A percentile compares a stretch with the other conserved stretches of the same genome.
These are phyloP conservation scores for Mycena chlorophos DNA, from an alignment of 768 basidiomycete genomes.

Conservation along the genomic window DNA sequence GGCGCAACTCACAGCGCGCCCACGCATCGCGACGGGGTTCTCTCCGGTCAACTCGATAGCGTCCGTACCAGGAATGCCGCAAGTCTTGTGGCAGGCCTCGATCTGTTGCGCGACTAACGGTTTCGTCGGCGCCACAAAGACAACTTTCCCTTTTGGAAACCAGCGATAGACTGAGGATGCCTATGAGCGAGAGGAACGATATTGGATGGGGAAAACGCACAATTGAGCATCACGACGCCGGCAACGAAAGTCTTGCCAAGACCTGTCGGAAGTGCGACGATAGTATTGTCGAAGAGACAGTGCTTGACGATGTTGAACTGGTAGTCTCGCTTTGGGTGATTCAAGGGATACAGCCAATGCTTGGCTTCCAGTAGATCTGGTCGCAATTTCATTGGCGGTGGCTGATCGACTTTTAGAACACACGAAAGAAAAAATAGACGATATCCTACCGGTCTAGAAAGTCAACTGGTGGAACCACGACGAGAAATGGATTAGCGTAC, in stretches of 20 bases:
- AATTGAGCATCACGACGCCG: constrained; percentile 94
- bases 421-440: constrained; percentile 11
- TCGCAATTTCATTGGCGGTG: constrained; percentile 73
- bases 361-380: constrained; percentile 77
- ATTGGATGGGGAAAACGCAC: constrained; percentile 38
- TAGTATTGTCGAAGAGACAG: constrained; percentile 87
- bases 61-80: constrained; percentile 88
- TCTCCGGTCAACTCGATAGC: constrained; percentile 87
- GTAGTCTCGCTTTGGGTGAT: constrained; percentile 85
- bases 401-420: constrained; percentile 36
- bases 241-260: constrained; percentile 98
- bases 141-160: constrained; percentile 89
- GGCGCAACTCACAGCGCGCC: constrained; percentile 52
- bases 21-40: constrained; percentile 52
- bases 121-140: constrained; percentile 95
- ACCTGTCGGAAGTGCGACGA: constrained; percentile 94
- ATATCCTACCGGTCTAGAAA: constrained; percentile 22
- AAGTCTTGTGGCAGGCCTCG: constrained; percentile 87
- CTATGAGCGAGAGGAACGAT: neutral
- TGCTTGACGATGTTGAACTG: constrained; percentile 90
- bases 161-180: constrained; percentile 72
- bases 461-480: constrained; percentile 6
- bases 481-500: constrained; percentile 39
- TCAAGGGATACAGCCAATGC: constrained; percentile 91
- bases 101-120: constrained; percentile 96